Evolutionary conservation across 2,329 filamentous ascomycete species (phyloP).

Genomic region (Stenocarpella maydis): DNA sequence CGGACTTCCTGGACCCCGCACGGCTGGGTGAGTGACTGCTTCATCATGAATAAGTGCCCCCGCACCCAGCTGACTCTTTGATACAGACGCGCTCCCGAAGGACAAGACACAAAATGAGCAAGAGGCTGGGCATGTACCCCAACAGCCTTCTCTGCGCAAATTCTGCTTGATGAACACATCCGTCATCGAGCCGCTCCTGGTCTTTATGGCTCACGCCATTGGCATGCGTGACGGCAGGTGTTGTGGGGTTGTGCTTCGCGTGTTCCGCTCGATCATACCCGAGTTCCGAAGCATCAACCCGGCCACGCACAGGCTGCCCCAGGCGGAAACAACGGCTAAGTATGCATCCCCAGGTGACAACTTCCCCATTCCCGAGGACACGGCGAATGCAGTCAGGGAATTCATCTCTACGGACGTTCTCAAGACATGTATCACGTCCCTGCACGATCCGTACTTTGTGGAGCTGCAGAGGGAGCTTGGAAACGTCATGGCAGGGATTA

Average conservation of each 20-base stretch:
- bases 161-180: constrained; percentile 82
- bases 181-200: constrained; percentile 85
- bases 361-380: constrained; percentile 59
- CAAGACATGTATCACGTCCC: constrained; percentile 86
- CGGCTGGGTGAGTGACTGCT: constrained; percentile 63
- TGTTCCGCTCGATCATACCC: constrained; percentile 85
- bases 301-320: constrained; percentile 33
- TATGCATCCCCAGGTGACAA: constrained; percentile 41
- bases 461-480: constrained; percentile 94
- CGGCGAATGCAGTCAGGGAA: constrained; percentile 77
- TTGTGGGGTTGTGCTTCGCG: constrained; percentile 83
- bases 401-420: constrained; percentile 91
- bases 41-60: background rate
- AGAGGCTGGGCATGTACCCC: background rate
- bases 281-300: constrained; percentile 63
- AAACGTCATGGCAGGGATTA: constrained; percentile 83
- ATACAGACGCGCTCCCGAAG: constrained; percentile 24
- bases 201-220: constrained; percentile 92
- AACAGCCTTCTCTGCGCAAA: constrained; percentile 71
- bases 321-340: constrained; percentile 41
- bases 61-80: constrained; percentile 28
- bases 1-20: constrained; percentile 83
- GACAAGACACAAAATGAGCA: constrained; percentile 17
- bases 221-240: constrained; percentile 89
- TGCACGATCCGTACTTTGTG: constrained; percentile 96